These are phyloP conservation scores for Penicillium psychrofluorescens DNA, from an alignment of 495 filamentous ascomycete species.

Conservation along the genomic window DNA sequence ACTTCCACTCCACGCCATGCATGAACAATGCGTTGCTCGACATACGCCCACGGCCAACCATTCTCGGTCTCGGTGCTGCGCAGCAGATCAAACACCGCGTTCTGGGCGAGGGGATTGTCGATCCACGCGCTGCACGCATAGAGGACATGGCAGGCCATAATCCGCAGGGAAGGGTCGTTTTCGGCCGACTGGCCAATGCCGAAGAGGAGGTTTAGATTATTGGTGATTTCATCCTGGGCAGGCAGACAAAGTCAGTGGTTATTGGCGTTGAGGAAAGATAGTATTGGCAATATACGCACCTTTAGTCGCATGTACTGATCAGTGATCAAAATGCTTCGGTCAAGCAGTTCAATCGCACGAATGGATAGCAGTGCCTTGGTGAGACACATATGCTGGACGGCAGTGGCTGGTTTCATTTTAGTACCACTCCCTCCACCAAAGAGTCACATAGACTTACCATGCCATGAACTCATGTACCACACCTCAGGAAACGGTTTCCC, in stretches of 20 bases:
- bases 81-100: conserved; percentile 17
- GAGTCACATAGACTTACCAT: conserved; percentile 19
- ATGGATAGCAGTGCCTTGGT: conserved; percentile 29
- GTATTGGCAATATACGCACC: conserved; percentile 3
- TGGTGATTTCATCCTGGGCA: conserved; percentile 21
- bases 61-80: conserved; percentile 19
- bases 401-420: conserved; percentile 20
- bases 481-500: conserved; percentile 33
- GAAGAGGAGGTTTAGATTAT: conserved; percentile 29
- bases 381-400: conserved; percentile 33
- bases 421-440: background rate
- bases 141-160: conserved; percentile 35
- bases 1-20: conserved; percentile 5
- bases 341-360: conserved; percentile 13
- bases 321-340: conserved; percentile 1
- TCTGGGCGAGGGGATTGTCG: conserved; percentile 13
- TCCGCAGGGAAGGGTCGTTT: conserved; percentile 28
- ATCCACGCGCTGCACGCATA: conserved; percentile 35
- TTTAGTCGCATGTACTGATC: conserved; percentile 13
- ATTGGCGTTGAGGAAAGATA: too few relatives aligned
- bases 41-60: conserved; percentile 24
- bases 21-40: conserved; percentile 14
- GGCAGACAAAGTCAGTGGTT: background rate
- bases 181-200: conserved; percentile 33
- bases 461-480: conserved; percentile 30